Percentiles rank a stretch among this genome's conserved stretches.
These are phyloP conservation scores for Cercospora zeae-maydis DNA, from an alignment of 2,329 filamentous ascomycete species.

Conservation along the genomic window DNA sequence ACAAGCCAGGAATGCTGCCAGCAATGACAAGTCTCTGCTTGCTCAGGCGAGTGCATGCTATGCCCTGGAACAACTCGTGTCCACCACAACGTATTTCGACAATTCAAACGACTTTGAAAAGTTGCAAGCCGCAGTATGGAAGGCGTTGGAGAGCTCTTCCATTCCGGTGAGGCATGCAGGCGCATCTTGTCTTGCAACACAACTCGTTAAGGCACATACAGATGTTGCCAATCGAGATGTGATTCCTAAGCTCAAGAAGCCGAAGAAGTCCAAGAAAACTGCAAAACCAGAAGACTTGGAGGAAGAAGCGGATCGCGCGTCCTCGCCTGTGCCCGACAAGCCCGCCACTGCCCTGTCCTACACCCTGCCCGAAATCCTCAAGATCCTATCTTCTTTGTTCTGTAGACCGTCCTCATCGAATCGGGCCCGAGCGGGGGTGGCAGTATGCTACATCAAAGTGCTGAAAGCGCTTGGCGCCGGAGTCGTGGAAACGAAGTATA, in stretches of 20 bases:
- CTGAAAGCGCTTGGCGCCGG: slow-evolving; percentile 75
- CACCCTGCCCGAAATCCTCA: slow-evolving; percentile 72
- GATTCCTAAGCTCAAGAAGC: slow-evolving; percentile 61
- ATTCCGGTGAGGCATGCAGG: slow-evolving; percentile 77
- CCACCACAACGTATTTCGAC: slow-evolving; percentile 75
- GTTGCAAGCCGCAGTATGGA: slow-evolving; percentile 77
- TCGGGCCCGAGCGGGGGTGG: slow-evolving; percentile 74
- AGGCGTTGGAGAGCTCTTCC: slow-evolving; percentile 75
- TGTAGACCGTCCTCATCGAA: slow-evolving; percentile 74
- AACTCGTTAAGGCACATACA: slow-evolving; percentile 77
- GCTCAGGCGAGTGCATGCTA: slow-evolving; percentile 76
- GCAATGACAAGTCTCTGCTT: slow-evolving; percentile 75
- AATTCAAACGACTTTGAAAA: slow-evolving; percentile 89
- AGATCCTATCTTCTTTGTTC: slow-evolving; percentile 76
- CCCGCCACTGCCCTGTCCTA: slow-evolving; percentile 67
- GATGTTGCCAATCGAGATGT: slow-evolving; percentile 53
- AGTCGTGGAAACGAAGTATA: slow-evolving; percentile 77
- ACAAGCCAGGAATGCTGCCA: slow-evolving; percentile 71
- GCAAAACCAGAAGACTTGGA: slow-evolving; percentile 57
- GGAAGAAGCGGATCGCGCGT: slow-evolving; percentile 68
- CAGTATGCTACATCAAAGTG: slow-evolving; percentile 80
- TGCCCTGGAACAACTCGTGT: slow-evolving; percentile 70
- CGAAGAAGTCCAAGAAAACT: slow-evolving; percentile 70
- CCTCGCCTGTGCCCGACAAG: slow-evolving; percentile 73
- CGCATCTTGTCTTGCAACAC: slow-evolving; percentile 77